Percentiles rank a stretch among this genome's conserved stretches.
Evolutionary conservation across 2,329 filamentous ascomycete species (phyloP).

Genomic region (Penicillium sp.): DNA sequence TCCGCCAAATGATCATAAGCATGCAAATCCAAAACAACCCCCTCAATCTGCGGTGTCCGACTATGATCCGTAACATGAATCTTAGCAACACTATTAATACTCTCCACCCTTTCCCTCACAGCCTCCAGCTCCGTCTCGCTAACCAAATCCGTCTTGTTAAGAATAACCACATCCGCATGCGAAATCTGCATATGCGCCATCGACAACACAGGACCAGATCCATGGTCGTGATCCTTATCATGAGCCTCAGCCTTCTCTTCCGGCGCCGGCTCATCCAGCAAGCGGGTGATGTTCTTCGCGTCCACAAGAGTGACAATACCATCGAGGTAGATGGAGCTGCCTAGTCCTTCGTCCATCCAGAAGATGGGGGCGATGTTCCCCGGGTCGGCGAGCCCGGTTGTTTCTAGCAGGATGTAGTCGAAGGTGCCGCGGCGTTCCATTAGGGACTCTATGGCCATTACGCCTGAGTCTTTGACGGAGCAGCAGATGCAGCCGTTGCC

Average conservation of each 20-base stretch:
- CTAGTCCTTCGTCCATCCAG: conserved; percentile 95
- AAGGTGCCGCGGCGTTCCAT: conserved; percentile 94
- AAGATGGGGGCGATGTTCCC: conserved; percentile 94
- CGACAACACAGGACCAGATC: conserved; percentile 68
- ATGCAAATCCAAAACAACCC: conserved; percentile 81
- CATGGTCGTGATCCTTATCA: conserved; percentile 39
- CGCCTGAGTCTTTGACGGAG: conserved; percentile 91
- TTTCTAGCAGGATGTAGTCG: conserved; percentile 96
- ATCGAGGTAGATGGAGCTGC: conserved; percentile 92
- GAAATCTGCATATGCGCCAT: conserved; percentile 96
- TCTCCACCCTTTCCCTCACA: conserved; percentile 67
- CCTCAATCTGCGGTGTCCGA: conserved; percentile 75
- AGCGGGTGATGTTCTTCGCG: conserved; percentile 82
- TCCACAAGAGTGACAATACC: conserved; percentile 95
- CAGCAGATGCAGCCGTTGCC: conserved; percentile 98
- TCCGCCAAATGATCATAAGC: conserved; percentile 81
- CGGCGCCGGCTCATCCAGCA: conserved; percentile 64
- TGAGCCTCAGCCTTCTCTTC: conserved; percentile 49
- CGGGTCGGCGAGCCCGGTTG: conserved; percentile 89
- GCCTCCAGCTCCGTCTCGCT: conserved; percentile 62
- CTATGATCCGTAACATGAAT: conserved; percentile 78
- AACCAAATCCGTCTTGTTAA: conserved; percentile 92
- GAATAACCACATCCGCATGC: conserved; percentile 88
- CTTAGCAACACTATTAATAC: conserved; percentile 86
- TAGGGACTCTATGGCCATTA: conserved; percentile 89